phyloP scores from a whole-genome alignment of 2,329 filamentous ascomycete species.

The Akanthomyces lecanii region DNA sequence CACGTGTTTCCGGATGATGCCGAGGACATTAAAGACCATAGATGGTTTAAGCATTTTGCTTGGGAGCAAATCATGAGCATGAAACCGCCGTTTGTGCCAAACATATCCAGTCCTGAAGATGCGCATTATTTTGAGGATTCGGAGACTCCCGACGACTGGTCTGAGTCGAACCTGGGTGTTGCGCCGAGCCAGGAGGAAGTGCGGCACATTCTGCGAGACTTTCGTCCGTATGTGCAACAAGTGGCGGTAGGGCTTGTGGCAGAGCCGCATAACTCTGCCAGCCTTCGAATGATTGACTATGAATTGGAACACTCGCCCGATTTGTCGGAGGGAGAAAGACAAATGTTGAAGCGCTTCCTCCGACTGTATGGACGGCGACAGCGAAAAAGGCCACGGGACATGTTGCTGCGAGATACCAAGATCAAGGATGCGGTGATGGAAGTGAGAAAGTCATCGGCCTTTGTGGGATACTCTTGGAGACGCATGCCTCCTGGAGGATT shows the following conservation, averaged over 20 bases:
- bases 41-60: constrained; percentile 74
- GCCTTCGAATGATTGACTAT: constrained; percentile 45
- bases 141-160: constrained; percentile 63
- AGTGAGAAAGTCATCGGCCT: constrained; percentile 76
- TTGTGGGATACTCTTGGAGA: constrained; percentile 85
- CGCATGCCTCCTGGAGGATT: constrained; percentile 39
- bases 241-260: constrained; percentile 43
- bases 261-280: constrained; percentile 44
- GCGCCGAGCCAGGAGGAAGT: constrained; percentile 30
- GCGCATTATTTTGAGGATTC: constrained; percentile 91
- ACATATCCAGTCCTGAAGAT: constrained; percentile 63
- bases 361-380: constrained; percentile 57
- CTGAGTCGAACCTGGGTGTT: constrained; percentile 40
- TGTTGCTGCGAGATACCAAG: constrained; percentile 68
- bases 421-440: constrained; percentile 67
- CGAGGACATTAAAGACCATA: constrained; percentile 82
- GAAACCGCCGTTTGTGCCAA: constrained; percentile 74
- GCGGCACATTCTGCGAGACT: constrained; percentile 32
- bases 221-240: constrained; percentile 38
- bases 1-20: constrained; percentile 82
- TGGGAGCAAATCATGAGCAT: constrained; percentile 73
- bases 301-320: constrained; percentile 40
- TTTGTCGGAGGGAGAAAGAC: constrained; percentile 35
- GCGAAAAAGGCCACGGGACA: constrained; percentile 78
- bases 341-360: constrained; percentile 47